These are phyloP conservation scores for Ogataea nitratoaversa DNA, from an alignment of 805 yeast genomes.

Conservation along the genomic window DNA sequence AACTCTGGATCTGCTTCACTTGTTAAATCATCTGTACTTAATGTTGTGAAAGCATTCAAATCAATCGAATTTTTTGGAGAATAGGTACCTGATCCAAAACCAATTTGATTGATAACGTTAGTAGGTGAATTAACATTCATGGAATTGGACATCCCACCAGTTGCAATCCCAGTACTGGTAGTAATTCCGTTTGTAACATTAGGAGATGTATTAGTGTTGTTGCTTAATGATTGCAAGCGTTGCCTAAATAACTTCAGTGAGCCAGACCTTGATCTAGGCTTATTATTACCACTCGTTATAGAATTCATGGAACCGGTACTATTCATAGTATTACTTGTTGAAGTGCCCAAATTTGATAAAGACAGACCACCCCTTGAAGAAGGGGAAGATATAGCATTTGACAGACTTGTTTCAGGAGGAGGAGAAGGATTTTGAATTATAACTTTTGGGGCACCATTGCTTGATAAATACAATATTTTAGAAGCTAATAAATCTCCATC, in stretches of 20 bases:
- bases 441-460: conserved; percentile 12
- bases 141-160: not conserved
- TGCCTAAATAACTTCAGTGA: conserved; percentile 18
- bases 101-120: not conserved
- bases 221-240: conserved; percentile 14
- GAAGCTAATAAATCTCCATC: too few species aligned
- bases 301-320: not conserved
- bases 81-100: conserved; percentile 6
- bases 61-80: conserved; percentile 22
- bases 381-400: conserved; percentile 7
- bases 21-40: conserved; percentile 24
- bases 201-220: not conserved
- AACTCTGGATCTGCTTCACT: conserved; percentile 21
- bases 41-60: conserved; percentile 12
- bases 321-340: not conserved
- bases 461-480: conserved; percentile 4
- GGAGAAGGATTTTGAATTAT: conserved; percentile 6
- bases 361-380: not conserved
- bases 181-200: not conserved
- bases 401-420: conserved; percentile 8
- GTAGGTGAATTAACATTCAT: not conserved
- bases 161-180: not conserved
- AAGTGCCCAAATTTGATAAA: not conserved
- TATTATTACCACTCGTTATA: not conserved
- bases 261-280: conserved; percentile 17